Evolutionary conservation across 768 basidiomycete species (phyloP), one percentile per base, ranked within the genome.

Genomic region (Agrocybe praecox): DNA sequence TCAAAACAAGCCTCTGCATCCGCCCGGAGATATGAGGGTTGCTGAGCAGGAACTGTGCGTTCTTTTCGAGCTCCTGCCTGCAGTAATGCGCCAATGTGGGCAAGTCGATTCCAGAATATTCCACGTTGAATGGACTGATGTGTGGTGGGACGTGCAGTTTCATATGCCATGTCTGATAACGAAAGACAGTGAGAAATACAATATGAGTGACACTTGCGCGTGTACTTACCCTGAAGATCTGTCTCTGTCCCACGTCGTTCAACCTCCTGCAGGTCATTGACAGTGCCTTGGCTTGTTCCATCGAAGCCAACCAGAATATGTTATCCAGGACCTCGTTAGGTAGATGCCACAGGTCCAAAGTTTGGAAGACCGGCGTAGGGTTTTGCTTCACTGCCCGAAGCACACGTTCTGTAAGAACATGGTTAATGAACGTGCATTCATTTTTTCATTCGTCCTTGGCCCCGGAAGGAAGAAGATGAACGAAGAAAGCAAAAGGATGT

Each of bases 321-420:
- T 59, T 61, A 51, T 67, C 64, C 21, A 67, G 56, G 29, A 67
- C 48, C 46, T 67, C 66, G 22, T 51, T 47, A 9, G 66, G 66
- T 15, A 65, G 55, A 48, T 65, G 60, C 22, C 49, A 50, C 8
- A 67, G 56, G 14, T 53, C 52, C 17, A 59, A 43, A 21, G 18
- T 54, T 46, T 67, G 66, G 51, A 67, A 67, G 17, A 40, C 33
- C 9, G 66, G 66, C 5, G 52, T 46, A n/a, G 66, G 64, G 44
- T 60, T 19, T 34, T 58, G 60, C 32, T 49, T 65, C 22, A 67
- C 36, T 45, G 62, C 62, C 52, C 60, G 60, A 19, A 67, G 59
- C 14, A 64, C 60, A 34, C 48, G 53, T 48, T 64, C 65, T 67
- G 34, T 33, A 48, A 46, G 5, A 24, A 7, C 21, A 42, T 2